Evolutionary conservation across 2,329 filamentous ascomycete species (phyloP), one percentile per base, ranked within the genome.

Genomic region (Aureobasidium pullulans): DNA sequence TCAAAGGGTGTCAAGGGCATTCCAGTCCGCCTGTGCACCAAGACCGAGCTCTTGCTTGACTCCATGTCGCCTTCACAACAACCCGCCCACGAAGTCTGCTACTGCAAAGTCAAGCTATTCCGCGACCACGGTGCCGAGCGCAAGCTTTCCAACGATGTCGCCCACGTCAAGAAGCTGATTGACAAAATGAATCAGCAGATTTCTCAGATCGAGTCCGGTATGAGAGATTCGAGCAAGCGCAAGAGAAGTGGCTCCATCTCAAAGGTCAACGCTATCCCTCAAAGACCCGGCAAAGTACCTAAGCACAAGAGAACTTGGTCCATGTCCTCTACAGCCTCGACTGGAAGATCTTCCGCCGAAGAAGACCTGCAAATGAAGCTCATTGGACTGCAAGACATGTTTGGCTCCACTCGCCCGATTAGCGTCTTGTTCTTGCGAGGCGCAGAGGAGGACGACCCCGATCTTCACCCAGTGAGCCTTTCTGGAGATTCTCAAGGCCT

Each of bases 1-100:
- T 97, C 94, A 9, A 99, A 99, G 70, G 94, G 94, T 47, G 94
- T 99, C 50, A 99, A 97, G 74, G 94, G 94, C 37, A 96, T 97
- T 64, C 93, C 94, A 0, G 92, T 99, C 4, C 81, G 94, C 59
- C 81, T 97, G 0, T 97, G 93, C 72, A 86, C 92, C 13, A 97
- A 97, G 74, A 97, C 94, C 0, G 87, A 88, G 64, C 74, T 86
- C 10, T 61, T 93, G n/a, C 65, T 66, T 15, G 68, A 70, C 32
- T 74, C 79, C 15, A 80, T 81, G 29, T 74, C 79, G 8, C 78
- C 80, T 60, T 65, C 69, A 5, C 71, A 64, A 11, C 66, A 67
- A 13, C 76, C 84, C 1, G 64, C 61, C 10, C 60, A 69, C 28
- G 92, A 97, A 72, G 86, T 96, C 23, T 93, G 89, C 72, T 97